These are phyloP conservation scores for Grammothele lineata DNA, from an alignment of 768 basidiomycete species.

Conservation along the genomic window DNA sequence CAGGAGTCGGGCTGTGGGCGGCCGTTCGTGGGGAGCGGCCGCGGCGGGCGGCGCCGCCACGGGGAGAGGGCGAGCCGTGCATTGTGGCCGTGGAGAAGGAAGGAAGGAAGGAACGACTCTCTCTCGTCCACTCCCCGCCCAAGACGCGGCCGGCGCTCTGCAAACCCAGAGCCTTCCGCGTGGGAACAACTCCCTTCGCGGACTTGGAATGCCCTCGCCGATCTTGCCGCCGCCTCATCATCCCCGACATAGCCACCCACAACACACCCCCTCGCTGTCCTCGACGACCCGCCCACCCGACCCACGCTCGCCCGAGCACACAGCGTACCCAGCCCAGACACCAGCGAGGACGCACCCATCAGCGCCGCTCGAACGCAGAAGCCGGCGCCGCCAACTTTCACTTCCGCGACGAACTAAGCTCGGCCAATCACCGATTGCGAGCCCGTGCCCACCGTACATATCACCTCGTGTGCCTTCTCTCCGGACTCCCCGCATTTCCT, in stretches of 20 bases:
- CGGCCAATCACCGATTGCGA: slow-evolving; percentile 12
- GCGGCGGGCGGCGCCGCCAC: slow-evolving; percentile 59
- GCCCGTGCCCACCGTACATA: no score
- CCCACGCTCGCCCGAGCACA: background rate
- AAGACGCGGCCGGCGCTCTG: slow-evolving; percentile 7
- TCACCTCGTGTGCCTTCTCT: no score
- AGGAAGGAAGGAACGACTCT: slow-evolving; percentile 11
- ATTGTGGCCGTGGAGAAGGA: slow-evolving; percentile 21
- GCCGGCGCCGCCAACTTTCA: slow-evolving; percentile 3
- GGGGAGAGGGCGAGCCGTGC: slow-evolving; percentile 39
- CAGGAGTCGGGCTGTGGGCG: slow-evolving; percentile 33
- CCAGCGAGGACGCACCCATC: no score
- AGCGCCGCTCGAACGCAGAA: background rate
- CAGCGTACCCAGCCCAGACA: no score
- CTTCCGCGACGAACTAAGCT: slow-evolving; percentile 13
- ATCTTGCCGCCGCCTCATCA: slow-evolving; percentile 18
- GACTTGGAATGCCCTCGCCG: slow-evolving; percentile 16
- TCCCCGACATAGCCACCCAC: slow-evolving; percentile 16
- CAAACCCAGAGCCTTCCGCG: slow-evolving; percentile 16
- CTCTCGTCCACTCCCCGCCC: slow-evolving; percentile 4
- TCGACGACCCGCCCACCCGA: background rate
- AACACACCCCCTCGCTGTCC: background rate
- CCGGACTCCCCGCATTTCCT: no score
- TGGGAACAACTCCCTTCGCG: slow-evolving; percentile 17
- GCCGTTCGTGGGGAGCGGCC: slow-evolving; percentile 53